Base-by-base conservation (phyloP, 257 asterid genomes). In the Nicotiana tabacum region DNA sequence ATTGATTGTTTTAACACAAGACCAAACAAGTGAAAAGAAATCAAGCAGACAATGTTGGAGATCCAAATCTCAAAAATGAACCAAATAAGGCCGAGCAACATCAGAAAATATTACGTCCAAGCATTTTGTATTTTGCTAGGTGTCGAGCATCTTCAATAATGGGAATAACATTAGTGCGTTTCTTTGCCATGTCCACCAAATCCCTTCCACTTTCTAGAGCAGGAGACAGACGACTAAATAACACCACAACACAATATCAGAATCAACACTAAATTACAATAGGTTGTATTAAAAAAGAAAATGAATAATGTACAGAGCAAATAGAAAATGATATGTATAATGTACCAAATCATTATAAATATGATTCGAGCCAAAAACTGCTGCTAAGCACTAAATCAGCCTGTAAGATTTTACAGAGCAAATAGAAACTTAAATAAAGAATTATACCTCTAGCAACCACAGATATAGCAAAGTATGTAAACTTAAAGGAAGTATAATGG, bases 111-210 rank as follows among this genome's bases (percentile, higher is more conserved):
- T 21, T 15, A 70, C 81, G 60, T 82, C 84, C 6, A 82, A 82
- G 80, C 84, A 82, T 70, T 9, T 61, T 35, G 48, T 82, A 82
- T 10, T 72, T 82, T 32, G 72, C 61, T 11, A 60, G 84, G 61
- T 70, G 84, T 72, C 84, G 56, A 37, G 81, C 84, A 57, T 82
- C 74, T 72, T 82, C 74, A 69, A 82, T 82, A 35, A 82, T 82
- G 57, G 84, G 84, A 9, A 82, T 70, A 57, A 82, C 9, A 58
- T 82, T 82, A 1, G 84, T 82, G 10, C 74, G 18, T 51, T 72
- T 70, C 84, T 82, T 82, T 55, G 98, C 98, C 98, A 95, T 95
- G 78, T 95, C 93, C 35, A 95, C 98, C 80, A 93, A 88, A 13
- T 82, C 74, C 24, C 84, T 82, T 16, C 84, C 81, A 82, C 84